phyloP scores from a whole-genome alignment of 1,284 basidiomycete species.

The Cryptococcus wingfieldii region DNA sequence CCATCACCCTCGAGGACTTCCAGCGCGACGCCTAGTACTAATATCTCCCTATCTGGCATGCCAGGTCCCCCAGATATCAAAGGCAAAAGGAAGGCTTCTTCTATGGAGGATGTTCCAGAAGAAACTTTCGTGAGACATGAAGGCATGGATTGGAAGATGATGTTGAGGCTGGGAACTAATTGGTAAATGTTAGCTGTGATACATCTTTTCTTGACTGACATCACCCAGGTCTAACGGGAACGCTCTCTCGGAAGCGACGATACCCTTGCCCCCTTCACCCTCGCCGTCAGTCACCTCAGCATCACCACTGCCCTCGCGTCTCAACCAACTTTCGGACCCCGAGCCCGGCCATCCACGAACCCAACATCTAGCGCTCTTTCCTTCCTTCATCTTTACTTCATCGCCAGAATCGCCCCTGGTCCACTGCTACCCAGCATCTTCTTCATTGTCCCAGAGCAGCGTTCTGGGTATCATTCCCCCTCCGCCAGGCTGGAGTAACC shows the following conservation, averaged over 20 bases:
- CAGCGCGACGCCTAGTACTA: not conserved
- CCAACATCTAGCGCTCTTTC: conserved; percentile 44
- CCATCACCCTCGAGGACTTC: conserved; percentile 38
- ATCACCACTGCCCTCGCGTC: not conserved
- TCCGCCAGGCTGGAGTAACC: conserved; percentile 47
- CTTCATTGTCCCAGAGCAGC: not conserved
- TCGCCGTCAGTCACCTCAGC: conserved; percentile 20
- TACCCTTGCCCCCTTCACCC: conserved; percentile 38
- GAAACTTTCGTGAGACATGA: conserved; percentile 31
- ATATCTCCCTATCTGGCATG: not conserved
- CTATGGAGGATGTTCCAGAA: conserved; percentile 19
- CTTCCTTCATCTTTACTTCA: conserved; percentile 45
- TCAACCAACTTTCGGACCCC: not conserved
- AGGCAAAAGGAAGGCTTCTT: not conserved
- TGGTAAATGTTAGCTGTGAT: conserved; percentile 28
- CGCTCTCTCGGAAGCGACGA: conserved; percentile 31
- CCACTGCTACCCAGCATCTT: conserved; percentile 27
- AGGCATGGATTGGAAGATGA: conserved; percentile 48
- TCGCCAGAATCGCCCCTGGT: conserved; percentile 42
- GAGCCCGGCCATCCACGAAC: conserved; percentile 11
- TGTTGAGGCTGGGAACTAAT: conserved; percentile 45
- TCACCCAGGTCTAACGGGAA: conserved; percentile 42
- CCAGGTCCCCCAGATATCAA: not conserved
- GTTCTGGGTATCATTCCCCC: conserved; percentile 46
- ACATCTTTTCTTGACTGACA: not conserved